Base-by-base conservation (phyloP, 1,139 yeast species). In the Yamadazyma diddensiae region DNA sequence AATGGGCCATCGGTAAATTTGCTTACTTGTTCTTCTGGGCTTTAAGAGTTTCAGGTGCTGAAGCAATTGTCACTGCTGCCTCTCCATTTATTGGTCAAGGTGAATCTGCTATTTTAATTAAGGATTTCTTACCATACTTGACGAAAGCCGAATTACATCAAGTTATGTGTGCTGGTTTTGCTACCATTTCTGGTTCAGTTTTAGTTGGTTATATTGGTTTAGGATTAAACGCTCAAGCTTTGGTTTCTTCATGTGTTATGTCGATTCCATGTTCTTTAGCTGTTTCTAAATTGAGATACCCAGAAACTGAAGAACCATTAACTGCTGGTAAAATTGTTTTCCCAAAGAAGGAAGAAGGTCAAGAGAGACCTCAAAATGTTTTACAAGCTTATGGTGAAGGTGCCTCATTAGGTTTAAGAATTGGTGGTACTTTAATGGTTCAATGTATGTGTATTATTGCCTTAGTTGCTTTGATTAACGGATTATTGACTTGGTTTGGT, bases 31-130 rank as follows among this genome's bases (percentile, higher is more conserved):
- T 79, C 62, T 76, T 71, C 63, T 79, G 82, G 82, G 53, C 78
- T 22, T 67, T 78, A 63, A 62, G 66, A 41, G 76, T 77, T 12
- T 69, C 79, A 20, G 85, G 85, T 45, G 82, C 84, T 29, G 85
- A 79, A 52, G 77, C 84, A 17, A 73, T 77, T 32, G 80, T 79
- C 21, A 82, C 82, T 9, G 81, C 83, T 28, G 84, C 84, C 1
- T 74, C 83, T 26, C 85, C 85, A 5, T 79, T 79, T 50, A 68
- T 79, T 47, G 85, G 85, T 30, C 79, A 77, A 48, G 84, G 85
- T 50, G 85, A 79, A 57, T 69, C 78, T 35, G 83, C 83, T 7
- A 70, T 79, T 43, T 68, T 79, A 45, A 69, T 79, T 49, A 77
- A 77, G 55, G 80, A 78, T 36, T 74, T 78, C 47, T 58, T 79